Evolutionary conservation across 345 rosid genomes (phyloP), one percentile per base, ranked within the genome.

Genomic region (Anastatica hierochuntica): DNA sequence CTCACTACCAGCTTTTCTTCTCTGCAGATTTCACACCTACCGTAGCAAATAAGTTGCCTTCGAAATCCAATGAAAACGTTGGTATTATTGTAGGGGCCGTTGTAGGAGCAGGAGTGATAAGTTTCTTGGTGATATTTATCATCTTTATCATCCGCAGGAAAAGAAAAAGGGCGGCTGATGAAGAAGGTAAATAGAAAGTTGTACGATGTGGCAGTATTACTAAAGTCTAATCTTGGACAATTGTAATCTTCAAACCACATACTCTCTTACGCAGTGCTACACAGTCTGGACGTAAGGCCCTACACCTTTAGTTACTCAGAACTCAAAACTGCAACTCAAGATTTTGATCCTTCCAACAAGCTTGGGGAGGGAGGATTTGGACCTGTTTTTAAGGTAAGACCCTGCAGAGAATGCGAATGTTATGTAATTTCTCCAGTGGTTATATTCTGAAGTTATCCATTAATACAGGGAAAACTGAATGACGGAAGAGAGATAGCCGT

Each of bases 351-450:
- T 30, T 53, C 76, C 40, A 75, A 84, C 70, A 84, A 84, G 63
- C 85, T 81, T 37, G 94, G 90, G 61, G 94, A 88, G 73, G 94
- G 92, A 66, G 92, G 96, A 43, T 87, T 79, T 56, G 89, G 96
- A 62, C 81, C 94, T 1, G 83, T 83, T 49, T 88, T 53, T 14
- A 75, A 72, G 94, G 96, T 79, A 65, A 7, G 26, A 30, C n/a
- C 8, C 7, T 15, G 35, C 1, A 49, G 14, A 15, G 30, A 38
- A 13, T 38, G 37, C 26, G 45, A 48, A 24, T 13, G 53, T 53
- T 53, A 29, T 51, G 36, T 41, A 8, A 21, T 53, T 15, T 23
- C 9, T 60, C n/a, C 38, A n/a, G 21, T 47, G 20, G 38, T 23
- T 60, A 23, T 46, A 14, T 44, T 59, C 41, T 60, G 31, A 53